Evolutionary conservation across 345 rosid species (phyloP).

Genomic region (Arabidopsis suecica): DNA sequence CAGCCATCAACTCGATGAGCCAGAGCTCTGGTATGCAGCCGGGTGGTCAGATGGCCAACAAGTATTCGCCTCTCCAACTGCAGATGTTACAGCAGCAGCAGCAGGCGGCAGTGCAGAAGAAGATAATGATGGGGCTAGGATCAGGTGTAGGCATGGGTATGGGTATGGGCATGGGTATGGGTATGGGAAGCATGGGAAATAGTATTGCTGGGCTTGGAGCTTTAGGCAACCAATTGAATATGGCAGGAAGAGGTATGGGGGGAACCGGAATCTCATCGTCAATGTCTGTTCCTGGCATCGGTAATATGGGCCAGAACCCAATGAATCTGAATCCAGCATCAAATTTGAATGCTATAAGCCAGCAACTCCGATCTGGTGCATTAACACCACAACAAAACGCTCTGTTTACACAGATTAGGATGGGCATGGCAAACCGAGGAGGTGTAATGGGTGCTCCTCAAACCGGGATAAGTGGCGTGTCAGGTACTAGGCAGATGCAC

Average conservation of each 20-base stretch:
- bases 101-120: constrained; percentile 65
- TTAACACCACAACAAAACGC: constrained; percentile 48
- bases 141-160: constrained; percentile 53
- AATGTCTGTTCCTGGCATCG: constrained; percentile 68
- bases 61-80: constrained; percentile 65
- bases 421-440: constrained; percentile 39
- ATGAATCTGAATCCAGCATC: constrained; percentile 62
- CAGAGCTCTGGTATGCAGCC: constrained; percentile 75
- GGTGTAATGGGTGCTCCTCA: constrained; percentile 64
- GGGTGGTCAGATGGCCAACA: constrained; percentile 78
- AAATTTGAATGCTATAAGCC: constrained; percentile 59
- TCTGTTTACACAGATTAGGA: constrained; percentile 47
- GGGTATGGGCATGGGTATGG: constrained; percentile 59
- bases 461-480: constrained; percentile 65
- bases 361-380: constrained; percentile 61
- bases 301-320: constrained; percentile 67
- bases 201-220: constrained; percentile 69
- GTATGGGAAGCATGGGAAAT: constrained; percentile 67
- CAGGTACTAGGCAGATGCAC: constrained; percentile 73
- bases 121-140: constrained; percentile 72
- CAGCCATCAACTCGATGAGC: constrained; percentile 65
- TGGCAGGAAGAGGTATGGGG: constrained; percentile 76
- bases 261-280: constrained; percentile 77
- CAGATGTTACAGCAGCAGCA: constrained; percentile 72
- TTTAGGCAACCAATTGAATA: constrained; percentile 60